phyloP scores from a whole-genome alignment of 306 rosid species.

The Trichosanthes cucumerina region DNA sequence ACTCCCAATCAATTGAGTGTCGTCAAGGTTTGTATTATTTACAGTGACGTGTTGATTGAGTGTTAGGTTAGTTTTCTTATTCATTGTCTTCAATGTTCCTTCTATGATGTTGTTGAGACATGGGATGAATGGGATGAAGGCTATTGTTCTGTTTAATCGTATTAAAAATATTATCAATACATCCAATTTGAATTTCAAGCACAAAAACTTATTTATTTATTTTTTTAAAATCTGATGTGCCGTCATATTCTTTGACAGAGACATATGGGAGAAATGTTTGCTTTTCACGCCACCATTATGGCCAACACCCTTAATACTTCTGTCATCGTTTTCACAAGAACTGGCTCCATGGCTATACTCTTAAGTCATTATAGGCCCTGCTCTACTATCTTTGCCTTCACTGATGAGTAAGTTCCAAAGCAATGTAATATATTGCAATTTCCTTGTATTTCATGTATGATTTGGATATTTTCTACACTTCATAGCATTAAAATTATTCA shows the following conservation, averaged over 20 bases:
- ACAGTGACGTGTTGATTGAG: not conserved
- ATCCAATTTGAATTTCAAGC: not conserved
- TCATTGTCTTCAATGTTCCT: not conserved
- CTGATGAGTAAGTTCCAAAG: slow-evolving; percentile 67
- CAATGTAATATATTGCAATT: not conserved
- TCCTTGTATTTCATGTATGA: not conserved
- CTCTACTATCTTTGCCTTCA: slow-evolving; percentile 94
- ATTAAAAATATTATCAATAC: not conserved
- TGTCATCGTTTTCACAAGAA: slow-evolving; percentile 81
- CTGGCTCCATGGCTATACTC: slow-evolving; percentile 90
- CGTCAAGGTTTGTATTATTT: slow-evolving; percentile 31
- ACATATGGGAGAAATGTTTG: slow-evolving; percentile 85
- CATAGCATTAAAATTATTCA: not conserved
- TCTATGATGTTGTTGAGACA: not conserved
- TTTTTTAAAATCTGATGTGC: not conserved
- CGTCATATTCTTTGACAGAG: slow-evolving; percentile 37
- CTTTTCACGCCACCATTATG: slow-evolving; percentile 85
- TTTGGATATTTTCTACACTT: not conserved
- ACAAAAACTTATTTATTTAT: not conserved
- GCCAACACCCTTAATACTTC: slow-evolving; percentile 74
- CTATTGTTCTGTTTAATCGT: not conserved
- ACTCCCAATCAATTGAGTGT: slow-evolving; percentile 38
- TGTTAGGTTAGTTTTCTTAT: not conserved
- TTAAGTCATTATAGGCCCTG: slow-evolving; percentile 80
- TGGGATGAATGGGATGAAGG: not conserved